These are phyloP conservation scores for Plantago major DNA, from an alignment of 257 asterid genomes.

Conservation along the genomic window DNA sequence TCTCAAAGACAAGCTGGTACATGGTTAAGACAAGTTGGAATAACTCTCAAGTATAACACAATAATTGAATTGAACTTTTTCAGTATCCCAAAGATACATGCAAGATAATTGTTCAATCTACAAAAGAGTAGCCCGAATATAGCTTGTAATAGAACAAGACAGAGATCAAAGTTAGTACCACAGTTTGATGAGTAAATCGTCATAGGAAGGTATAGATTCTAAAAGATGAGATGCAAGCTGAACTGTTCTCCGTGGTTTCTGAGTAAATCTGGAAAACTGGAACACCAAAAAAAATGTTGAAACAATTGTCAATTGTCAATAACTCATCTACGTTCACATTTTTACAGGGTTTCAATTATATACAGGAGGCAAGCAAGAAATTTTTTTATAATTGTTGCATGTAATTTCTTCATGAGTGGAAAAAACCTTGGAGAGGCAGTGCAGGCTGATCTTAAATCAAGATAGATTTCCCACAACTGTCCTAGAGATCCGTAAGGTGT, in stretches of 20 bases:
- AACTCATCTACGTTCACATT: no score
- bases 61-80: slow-evolving; percentile 86
- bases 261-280: no score
- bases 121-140: slow-evolving; percentile 14
- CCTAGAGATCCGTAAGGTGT: no score
- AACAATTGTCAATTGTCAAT: no score
- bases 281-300: no score
- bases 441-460: no score
- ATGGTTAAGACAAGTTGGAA: slow-evolving; percentile 70
- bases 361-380: no score
- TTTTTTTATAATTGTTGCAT: no score
- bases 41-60: slow-evolving; percentile 78
- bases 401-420: no score
- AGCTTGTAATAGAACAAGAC: slow-evolving; percentile 6
- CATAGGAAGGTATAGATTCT: slow-evolving; percentile 82
- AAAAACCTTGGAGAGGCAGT: no score
- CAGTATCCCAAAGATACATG: slow-evolving; percentile 63
- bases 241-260: slow-evolving; percentile 75
- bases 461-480: no score
- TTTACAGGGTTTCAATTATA: no score
- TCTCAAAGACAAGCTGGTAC: slow-evolving; percentile 60
- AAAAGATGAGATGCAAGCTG: slow-evolving; percentile 64
- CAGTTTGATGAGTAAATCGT: slow-evolving; percentile 46
- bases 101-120: slow-evolving; percentile 20
- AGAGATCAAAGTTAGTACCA: slow-evolving; percentile 46